These are phyloP conservation scores for Chlamydomonas sp. DNA, from an alignment of 139 green algal species.

Conservation along the genomic window DNA sequence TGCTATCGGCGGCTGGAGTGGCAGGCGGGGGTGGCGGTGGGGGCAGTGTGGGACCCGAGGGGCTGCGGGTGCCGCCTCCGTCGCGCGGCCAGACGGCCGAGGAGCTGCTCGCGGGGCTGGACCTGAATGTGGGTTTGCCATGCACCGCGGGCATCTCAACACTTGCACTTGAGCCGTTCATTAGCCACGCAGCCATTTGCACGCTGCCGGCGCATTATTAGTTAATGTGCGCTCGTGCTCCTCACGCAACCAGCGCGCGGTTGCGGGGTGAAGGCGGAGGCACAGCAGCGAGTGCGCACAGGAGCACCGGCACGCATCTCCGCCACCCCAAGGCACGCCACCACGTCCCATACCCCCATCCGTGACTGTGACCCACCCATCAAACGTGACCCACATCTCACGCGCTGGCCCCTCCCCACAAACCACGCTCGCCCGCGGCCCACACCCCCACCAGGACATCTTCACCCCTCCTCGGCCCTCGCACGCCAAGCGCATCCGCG, in stretches of 20 bases:
- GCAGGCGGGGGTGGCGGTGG: too few species aligned
- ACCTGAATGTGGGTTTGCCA: neutral
- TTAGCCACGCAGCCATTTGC: neutral
- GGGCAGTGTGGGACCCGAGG: neutral
- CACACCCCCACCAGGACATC: neutral
- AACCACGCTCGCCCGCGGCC: neutral
- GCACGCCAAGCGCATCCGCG: constrained; percentile 24
- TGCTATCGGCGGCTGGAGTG: too few species aligned
- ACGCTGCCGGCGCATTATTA: too few species aligned
- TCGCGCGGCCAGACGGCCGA: neutral
- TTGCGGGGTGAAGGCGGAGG: neutral
- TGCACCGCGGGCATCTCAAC: neutral
- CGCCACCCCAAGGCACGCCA: too few species aligned
- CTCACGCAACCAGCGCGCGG: too few species aligned
- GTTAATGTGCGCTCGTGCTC: too few species aligned
- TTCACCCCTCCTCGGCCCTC: constrained; percentile 10
- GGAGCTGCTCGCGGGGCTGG: constrained; percentile 33
- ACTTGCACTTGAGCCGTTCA: neutral
- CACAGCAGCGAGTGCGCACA: too few species aligned
- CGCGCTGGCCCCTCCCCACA: neutral
- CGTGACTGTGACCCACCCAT: too few species aligned
- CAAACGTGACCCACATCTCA: neutral
- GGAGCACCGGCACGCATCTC: too few species aligned
- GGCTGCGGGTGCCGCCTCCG: neutral
- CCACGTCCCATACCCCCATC: too few species aligned